Evolutionary conservation across 2,329 filamentous ascomycete genomes (phyloP), one percentile per base, ranked within the genome.

Genomic region (Pezicula neosporulosa): DNA sequence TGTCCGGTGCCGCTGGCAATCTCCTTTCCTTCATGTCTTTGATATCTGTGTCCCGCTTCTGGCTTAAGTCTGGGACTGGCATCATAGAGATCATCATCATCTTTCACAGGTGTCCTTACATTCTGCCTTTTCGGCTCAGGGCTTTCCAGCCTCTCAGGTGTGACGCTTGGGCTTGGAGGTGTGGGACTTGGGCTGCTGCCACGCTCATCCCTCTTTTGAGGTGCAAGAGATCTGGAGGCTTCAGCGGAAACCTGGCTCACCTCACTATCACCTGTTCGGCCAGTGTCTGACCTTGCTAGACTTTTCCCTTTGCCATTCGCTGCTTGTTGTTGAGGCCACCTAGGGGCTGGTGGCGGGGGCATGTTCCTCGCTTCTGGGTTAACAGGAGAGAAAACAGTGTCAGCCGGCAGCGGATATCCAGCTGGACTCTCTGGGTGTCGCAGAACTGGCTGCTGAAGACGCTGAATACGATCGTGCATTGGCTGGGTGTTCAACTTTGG

Each of bases 61-160:
- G 58, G 56, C 19, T 8, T 21, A 24, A 61, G 44, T 21, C 58
- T 54, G 3, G 70, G 68, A 21, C 63, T 66, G 15, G 68, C 66
- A 33, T 66, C 60, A 55, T 72, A 71, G 6, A 72, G 56, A 49
- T 70, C 64, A 7, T 69, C 19, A 42, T 56, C 16, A 53, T 48
- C 21, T 27, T 27, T 24, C 38, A 42, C 8, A 44, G 18, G 4
- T 39, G 13, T 2, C 28, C 13, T 30, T 30, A 52, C 12, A 35
- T 47, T 15, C 16, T 33, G 18, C 27, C 21, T 44, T 24, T 35
- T 39, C 7, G 44, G 30, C 28, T 33, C n/a, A 24, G 38, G 1
- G 55, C 28, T 16, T 49, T 47, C 43, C 4, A 30, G 50, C 24
- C 45, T 30, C 21, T 48, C 48, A 36, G 50, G 55, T 8, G 49